A percentile compares a stretch with the other conserved stretches of the same genome.
Evolutionary conservation across 768 basidiomycete species (phyloP).

Genomic region (Cytidiella melzeri): DNA sequence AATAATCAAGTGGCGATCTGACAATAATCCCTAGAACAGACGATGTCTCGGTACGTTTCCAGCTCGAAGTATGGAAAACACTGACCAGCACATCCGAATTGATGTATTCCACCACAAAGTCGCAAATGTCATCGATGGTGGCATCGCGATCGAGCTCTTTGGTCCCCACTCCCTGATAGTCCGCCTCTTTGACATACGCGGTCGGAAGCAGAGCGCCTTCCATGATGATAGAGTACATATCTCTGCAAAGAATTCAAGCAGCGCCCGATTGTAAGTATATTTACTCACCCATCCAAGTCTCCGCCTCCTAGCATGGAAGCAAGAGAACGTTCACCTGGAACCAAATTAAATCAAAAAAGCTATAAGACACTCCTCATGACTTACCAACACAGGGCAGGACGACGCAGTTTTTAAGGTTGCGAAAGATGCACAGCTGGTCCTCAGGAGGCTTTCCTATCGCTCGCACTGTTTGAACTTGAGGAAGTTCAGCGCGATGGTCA

Average conservation of each 20-base stretch:
- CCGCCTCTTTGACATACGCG: constrained; percentile 41
- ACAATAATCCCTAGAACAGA: constrained; percentile 52
- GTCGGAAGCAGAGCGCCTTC: constrained; percentile 51
- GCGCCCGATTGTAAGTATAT: too few species aligned
- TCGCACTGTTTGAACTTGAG: constrained; percentile 57
- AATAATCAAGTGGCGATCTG: constrained; percentile 61
- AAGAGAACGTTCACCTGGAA: constrained; percentile 54
- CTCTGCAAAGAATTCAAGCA: constrained; percentile 39
- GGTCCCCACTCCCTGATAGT: constrained; percentile 35
- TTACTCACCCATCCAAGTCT: constrained; percentile 68
- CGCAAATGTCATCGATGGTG: constrained; percentile 64
- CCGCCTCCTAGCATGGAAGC: constrained; percentile 70
- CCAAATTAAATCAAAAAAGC: too few species aligned
- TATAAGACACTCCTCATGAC: constrained; percentile 15
- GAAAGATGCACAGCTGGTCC: constrained; percentile 49
- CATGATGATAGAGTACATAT: constrained; percentile 57
- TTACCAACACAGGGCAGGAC: constrained; percentile 61
- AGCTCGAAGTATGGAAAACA: not conserved
- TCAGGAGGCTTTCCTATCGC: constrained; percentile 67
- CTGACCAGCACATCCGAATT: constrained; percentile 73
- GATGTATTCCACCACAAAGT: constrained; percentile 82
- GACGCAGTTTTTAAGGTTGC: constrained; percentile 60
- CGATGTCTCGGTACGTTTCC: constrained; percentile 1
- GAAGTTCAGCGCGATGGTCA: constrained; percentile 2
- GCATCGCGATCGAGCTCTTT: constrained; percentile 32